Evolutionary conservation across 208 protist species (phyloP).

Genomic region (Leishmania tarentolae): DNA sequence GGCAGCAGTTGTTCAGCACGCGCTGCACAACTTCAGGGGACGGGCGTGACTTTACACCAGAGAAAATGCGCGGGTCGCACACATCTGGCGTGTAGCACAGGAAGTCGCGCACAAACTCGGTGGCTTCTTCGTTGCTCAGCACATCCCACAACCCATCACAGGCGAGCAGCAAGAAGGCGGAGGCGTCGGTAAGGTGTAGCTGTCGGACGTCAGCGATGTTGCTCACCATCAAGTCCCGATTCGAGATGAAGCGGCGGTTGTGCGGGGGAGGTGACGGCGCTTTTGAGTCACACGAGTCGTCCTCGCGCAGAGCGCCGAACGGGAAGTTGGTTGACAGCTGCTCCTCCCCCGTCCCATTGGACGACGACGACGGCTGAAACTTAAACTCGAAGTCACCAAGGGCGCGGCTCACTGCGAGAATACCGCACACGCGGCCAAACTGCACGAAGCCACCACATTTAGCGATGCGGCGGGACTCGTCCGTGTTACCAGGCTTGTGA

Average conservation of each 20-base stretch:
- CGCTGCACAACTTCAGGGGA: constrained; percentile 48
- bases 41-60: constrained; percentile 42
- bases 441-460: constrained; percentile 89
- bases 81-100: constrained; percentile 77
- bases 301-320: constrained; percentile 16
- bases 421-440: constrained; percentile 92
- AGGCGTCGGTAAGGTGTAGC: constrained; percentile 73
- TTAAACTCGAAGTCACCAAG: constrained; percentile 94
- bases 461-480: constrained; percentile 76
- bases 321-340: constrained; percentile 23
- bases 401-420: constrained; percentile 88
- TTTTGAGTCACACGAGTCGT: not conserved
- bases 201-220: constrained; percentile 81
- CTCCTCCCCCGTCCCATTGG: constrained; percentile 30
- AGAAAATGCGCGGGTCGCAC: constrained; percentile 34
- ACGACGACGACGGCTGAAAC: constrained; percentile 39
- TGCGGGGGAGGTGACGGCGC: constrained; percentile 6
- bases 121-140: constrained; percentile 82
- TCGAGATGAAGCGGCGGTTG: constrained; percentile 31
- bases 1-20: constrained; percentile 73
- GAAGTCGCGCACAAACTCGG: constrained; percentile 78
- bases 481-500: constrained; percentile 85
- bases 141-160: constrained; percentile 93
- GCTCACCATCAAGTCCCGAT: constrained; percentile 73
- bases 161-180: constrained; percentile 76